Evolutionary conservation across 2,329 filamentous ascomycete genomes (phyloP), one percentile per base, ranked within the genome.

Genomic region (Aspergillus pseudotamarii): DNA sequence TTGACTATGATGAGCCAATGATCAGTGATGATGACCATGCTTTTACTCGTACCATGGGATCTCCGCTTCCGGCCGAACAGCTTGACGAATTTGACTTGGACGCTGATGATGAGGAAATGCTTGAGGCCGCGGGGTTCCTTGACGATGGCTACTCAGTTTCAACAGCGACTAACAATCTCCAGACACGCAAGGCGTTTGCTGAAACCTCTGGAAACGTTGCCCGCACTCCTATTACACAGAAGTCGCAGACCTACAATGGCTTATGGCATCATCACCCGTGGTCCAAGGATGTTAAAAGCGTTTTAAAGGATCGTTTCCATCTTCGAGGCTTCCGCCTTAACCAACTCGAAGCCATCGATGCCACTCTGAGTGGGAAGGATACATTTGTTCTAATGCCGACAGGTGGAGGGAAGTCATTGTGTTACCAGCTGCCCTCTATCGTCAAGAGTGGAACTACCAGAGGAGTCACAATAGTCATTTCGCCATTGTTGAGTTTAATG

Each of bases 381-480:
- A 90, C 91, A 0, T 99, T 99, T 75, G 91, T 99, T 19, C 83
- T 99, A 45, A 99, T 99, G 95, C 95, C 96, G 2, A 99, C 95
- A 0, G 95, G 95, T 59, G 95, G 95, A 64, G 95, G 95, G 48
- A 99, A 99, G 75, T 98, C 94, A 1, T 83, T 99, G 1, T 98
- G 95, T 76, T 99, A 99, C 75, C 96, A 99, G 76, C 81, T 99
- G 14, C 96, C 95, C 16, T 92, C 95, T 2, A 86, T 98, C 23
- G 85, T 99, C 36, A 87, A 84, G 55, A 91, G 88, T 53, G 95
- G 95, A 50, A 91, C 86, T 71, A 98, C 94, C 0, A 71, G 66
- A 46, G 96, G 95, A 4, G 89, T 99, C 28, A 98, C 94, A 0
- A 85, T 99, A 59, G 95, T 99, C 3, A 88, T 99, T n/a, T 98